Evolutionary conservation across 2,329 filamentous ascomycete species (phyloP).

Genomic region (Magnaporthiopsis rhizophila): DNA sequence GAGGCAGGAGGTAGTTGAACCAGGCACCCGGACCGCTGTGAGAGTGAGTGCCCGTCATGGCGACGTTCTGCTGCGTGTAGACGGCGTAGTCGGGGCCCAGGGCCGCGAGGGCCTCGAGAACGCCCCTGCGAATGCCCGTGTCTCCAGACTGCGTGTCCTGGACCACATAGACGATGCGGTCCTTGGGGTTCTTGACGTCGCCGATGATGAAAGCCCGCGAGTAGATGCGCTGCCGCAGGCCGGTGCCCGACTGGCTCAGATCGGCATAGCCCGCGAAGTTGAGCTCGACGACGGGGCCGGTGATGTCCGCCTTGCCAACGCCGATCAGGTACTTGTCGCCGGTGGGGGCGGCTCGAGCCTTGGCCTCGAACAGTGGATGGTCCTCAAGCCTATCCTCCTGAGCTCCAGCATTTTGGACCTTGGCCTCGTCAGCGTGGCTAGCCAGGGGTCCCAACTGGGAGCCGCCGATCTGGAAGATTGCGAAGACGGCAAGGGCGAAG

Average conservation of each 20-base stretch:
- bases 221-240: slow-evolving; percentile 79
- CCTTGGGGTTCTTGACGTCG: slow-evolving; percentile 52
- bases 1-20: slow-evolving; percentile 89
- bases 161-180: slow-evolving; percentile 80
- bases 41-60: slow-evolving; percentile 86
- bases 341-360: slow-evolving; percentile 15
- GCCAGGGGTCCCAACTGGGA: background rate
- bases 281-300: slow-evolving; percentile 77
- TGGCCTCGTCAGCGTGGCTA: background rate
- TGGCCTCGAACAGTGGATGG: slow-evolving; percentile 1
- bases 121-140: slow-evolving; percentile 80
- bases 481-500: slow-evolving; percentile 25
- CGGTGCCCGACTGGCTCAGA: slow-evolving; percentile 71
- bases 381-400: background rate
- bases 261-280: slow-evolving; percentile 91
- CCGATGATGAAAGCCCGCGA: slow-evolving; percentile 85
- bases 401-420: background rate
- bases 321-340: slow-evolving; percentile 43
- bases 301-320: slow-evolving; percentile 51
- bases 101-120: slow-evolving; percentile 62
- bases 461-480: slow-evolving; percentile 17
- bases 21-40: slow-evolving; percentile 88
- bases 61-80: slow-evolving; percentile 75
- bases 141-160: slow-evolving; percentile 84
- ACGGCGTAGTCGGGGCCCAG: slow-evolving; percentile 65